Evolutionary conservation across 306 rosid species (phyloP).

Genomic region (Prunus mume): DNA sequence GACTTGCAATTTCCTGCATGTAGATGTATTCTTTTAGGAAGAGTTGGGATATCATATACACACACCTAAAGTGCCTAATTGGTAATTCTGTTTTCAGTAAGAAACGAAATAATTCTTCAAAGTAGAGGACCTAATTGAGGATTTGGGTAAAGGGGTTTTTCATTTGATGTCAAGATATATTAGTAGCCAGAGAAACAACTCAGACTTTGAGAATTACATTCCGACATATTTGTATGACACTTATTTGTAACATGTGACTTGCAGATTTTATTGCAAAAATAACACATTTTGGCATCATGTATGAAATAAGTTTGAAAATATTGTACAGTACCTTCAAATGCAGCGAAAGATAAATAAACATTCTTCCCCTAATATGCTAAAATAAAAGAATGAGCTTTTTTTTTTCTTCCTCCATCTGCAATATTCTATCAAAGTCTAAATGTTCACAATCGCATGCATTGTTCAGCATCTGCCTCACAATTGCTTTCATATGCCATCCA

Average conservation of each 20-base stretch:
- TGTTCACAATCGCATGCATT: not conserved
- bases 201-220: not conserved
- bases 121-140: not conserved
- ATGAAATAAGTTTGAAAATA: not conserved
- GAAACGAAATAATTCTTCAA: not conserved
- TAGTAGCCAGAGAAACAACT: slow-evolving; percentile 1
- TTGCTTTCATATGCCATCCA: not conserved
- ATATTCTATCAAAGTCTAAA: not conserved
- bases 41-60: not conserved
- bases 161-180: too few species aligned
- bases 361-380: not conserved
- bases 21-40: slow-evolving; percentile 10
- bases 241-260: not conserved
- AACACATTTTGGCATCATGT: not conserved
- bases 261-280: not conserved
- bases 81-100: slow-evolving; percentile 4
- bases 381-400: not conserved
- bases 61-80: not conserved
- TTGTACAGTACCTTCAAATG: not conserved
- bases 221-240: not conserved
- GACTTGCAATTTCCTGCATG: slow-evolving; percentile 82
- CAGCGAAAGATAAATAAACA: not conserved
- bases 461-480: not conserved
- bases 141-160: not conserved
- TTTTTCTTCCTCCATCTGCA: not conserved